Evolutionary conservation across 495 filamentous ascomycete genomes (phyloP).

Genomic region (Penicillium roqueforti): DNA sequence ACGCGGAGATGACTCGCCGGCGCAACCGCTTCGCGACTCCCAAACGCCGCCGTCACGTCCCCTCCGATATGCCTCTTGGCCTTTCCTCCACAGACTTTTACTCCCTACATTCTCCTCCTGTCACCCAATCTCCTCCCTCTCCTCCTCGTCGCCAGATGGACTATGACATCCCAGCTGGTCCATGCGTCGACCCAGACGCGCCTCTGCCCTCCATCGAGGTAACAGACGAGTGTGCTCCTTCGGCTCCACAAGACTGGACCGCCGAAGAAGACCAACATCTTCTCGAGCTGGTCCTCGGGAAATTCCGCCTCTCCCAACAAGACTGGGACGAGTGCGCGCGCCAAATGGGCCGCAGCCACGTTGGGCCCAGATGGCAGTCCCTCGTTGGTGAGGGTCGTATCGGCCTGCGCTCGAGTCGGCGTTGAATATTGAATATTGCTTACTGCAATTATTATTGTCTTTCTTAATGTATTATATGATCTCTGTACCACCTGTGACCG

Average conservation of each 20-base stretch:
- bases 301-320: conserved; percentile 64
- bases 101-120: conserved; percentile 44
- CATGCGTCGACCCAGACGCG: conserved; percentile 30
- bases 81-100: conserved; percentile 63
- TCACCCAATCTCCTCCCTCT: conserved; percentile 38
- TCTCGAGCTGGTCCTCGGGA: conserved; percentile 69
- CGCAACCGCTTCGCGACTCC: conserved; percentile 56
- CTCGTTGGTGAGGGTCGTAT: conserved; percentile 60
- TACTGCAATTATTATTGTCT: neutral
- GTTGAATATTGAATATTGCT: conserved; percentile 26
- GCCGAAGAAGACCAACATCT: conserved; percentile 66
- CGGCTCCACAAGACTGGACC: conserved; percentile 49
- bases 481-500: conserved; percentile 9
- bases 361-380: conserved; percentile 68
- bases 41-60: conserved; percentile 61
- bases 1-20: conserved; percentile 39
- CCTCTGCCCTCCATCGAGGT: conserved; percentile 42
- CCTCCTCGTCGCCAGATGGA: conserved; percentile 18
- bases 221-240: conserved; percentile 17
- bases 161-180: conserved; percentile 7
- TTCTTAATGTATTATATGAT: conserved; percentile 25
- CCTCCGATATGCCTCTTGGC: conserved; percentile 64
- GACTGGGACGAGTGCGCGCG: conserved; percentile 80
- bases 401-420: conserved; percentile 39
- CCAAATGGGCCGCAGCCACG: conserved; percentile 55